A percentile compares a stretch with the other conserved stretches of the same genome.
These are phyloP conservation scores for Pseudogymnoascus sp. DNA, from an alignment of 2,329 filamentous ascomycete species.

Conservation along the genomic window DNA sequence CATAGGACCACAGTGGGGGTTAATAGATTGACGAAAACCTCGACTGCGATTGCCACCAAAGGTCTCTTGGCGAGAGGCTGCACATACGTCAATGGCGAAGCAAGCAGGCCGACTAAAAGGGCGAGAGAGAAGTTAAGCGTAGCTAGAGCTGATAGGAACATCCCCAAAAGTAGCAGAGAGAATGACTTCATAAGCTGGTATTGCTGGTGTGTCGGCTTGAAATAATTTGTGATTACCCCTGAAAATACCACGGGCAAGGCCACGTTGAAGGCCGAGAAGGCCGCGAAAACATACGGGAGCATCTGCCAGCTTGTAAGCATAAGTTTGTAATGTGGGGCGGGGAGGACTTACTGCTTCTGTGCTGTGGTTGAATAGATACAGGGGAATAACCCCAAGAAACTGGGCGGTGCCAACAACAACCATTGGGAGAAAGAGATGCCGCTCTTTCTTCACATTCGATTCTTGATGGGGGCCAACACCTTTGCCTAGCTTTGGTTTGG, in stretches of 20 bases:
- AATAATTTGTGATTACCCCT: conserved; percentile 43
- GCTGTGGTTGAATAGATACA: conserved; percentile 75
- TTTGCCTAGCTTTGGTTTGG: conserved; percentile 14
- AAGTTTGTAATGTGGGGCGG: background rate
- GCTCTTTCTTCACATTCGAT: conserved; percentile 21
- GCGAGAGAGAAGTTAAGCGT: conserved; percentile 93
- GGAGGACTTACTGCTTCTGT: conserved; percentile 8
- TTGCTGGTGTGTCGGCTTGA: conserved; percentile 57
- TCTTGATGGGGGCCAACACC: conserved; percentile 21
- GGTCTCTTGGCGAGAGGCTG: conserved; percentile 38
- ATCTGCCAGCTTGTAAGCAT: conserved; percentile 36
- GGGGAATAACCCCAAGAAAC: conserved; percentile 68
- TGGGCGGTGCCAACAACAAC: conserved; percentile 66
- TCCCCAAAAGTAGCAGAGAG: conserved; percentile 83
- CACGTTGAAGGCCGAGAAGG: conserved; percentile 54
- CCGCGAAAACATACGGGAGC: conserved; percentile 50
- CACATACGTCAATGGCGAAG: conserved; percentile 72
- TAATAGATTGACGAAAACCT: conserved; percentile 49
- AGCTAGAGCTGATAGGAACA: conserved; percentile 85
- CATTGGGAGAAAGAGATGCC: conserved; percentile 66
- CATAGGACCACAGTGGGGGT: conserved; percentile 54
- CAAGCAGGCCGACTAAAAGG: conserved; percentile 73
- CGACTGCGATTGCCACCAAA: conserved; percentile 36
- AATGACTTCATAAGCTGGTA: conserved; percentile 79
- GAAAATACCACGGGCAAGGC: conserved; percentile 52